Evolutionary conservation across 495 filamentous ascomycete species (phyloP), one percentile per base, ranked within the genome.

Genomic region (Penicillium nucicola): DNA sequence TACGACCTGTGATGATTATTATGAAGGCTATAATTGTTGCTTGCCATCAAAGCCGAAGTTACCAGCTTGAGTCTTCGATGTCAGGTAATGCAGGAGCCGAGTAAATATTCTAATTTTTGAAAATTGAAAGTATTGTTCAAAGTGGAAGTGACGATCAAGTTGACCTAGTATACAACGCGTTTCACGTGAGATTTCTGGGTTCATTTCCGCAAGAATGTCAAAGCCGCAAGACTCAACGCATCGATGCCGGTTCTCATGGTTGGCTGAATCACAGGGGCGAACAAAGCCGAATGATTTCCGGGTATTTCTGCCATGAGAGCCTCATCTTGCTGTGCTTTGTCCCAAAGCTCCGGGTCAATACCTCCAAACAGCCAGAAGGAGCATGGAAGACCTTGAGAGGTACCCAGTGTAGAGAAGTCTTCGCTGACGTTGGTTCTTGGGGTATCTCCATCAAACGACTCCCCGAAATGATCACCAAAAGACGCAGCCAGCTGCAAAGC

Each of bases 251-350:
- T 66, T 45, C 41, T 70, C 70, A 88, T 60, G 3, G 84, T 87
- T 19, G 83, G 84, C 52, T 83, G 76, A 13, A 88, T 77, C 5
- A 74, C 80, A 10, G 83, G 85, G 15, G 77, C 77, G 66, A 87
- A 88, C 23, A 76, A 69, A 3, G 77, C 69, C 37, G 75, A 83
- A 56, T 89, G 85, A 49, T 87, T 87, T 5, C 66, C 64, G 0
- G 72, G 45, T 23, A 74, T 72, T 46, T 74, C 69, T 5, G 66
- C 61, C 7, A 22, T 52, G 12, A 41, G 35, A 49, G 32, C 35
- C 1, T 56, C 55, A 7, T 54, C 41, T 20, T 17, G 30, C 41
- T 68, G 51, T 2, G 65, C 68, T 37, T 56, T 55, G 64, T 79
- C 77, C 75, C 76, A 80, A 9, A 68, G 42, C 7, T 58, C 61